Conservation (phyloP, 108 stramenopile genomes). For the Cyclotella sp. region DNA sequence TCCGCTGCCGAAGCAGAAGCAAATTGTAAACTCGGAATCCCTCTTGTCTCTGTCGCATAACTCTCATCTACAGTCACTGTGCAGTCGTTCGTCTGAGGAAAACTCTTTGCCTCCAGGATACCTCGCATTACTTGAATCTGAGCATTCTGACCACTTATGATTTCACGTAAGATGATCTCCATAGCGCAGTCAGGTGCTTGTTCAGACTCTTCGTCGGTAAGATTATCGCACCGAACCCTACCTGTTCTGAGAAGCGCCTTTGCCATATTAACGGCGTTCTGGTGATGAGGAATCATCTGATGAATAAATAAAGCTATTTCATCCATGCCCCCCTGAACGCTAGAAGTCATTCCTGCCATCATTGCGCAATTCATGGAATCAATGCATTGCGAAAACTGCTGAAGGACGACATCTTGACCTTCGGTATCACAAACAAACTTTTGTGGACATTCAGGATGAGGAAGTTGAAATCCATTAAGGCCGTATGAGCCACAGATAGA, state of each 20-base stretch:
- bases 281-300: constrained; percentile 89
- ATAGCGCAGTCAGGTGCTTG: constrained; percentile 53
- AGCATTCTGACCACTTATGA: constrained; percentile 75
- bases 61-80: constrained; percentile 17
- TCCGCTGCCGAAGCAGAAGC: no score
- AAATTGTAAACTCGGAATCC: no score
- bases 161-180: constrained; percentile 62
- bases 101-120: constrained; percentile 56
- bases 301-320: constrained; percentile 67
- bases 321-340: not conserved
- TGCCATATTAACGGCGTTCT: constrained; percentile 61
- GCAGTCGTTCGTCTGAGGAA: constrained; percentile 53
- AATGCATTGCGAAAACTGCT: constrained; percentile 57
- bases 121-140: constrained; percentile 84
- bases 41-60: no score
- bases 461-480: constrained; percentile 57
- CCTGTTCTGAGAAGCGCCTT: constrained; percentile 68
- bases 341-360: constrained; percentile 71
- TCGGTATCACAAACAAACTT: constrained; percentile 59
- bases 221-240: constrained; percentile 53
- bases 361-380: constrained; percentile 82
- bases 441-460: constrained; percentile 60
- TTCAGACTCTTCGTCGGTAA: constrained; percentile 46
- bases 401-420: not conserved
- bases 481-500: constrained; percentile 74